Conservation (phyloP, 805 yeast species). For the Wickerhamiella nectarea region DNA sequence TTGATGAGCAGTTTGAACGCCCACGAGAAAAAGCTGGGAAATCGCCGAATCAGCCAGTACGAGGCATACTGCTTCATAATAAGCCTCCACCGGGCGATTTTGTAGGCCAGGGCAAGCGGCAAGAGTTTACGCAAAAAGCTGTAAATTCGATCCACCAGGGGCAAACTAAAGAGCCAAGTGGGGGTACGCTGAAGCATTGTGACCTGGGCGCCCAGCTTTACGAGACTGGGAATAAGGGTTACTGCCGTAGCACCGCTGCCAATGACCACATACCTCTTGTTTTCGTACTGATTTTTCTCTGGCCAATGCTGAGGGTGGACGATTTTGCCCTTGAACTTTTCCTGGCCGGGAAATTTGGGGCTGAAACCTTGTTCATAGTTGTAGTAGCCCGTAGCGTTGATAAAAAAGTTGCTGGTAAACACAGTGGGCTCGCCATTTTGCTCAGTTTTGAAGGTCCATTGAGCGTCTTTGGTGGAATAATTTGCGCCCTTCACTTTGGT, state of each 20-base stretch:
- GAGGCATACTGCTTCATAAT: conserved; percentile 5
- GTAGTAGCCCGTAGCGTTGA: conserved; percentile 4
- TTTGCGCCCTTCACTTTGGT: background rate
- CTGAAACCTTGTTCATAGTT: conserved; percentile 3
- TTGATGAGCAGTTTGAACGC: background rate
- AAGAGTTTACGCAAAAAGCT: background rate
- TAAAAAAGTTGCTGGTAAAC: conserved; percentile 4
- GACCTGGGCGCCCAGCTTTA: conserved; percentile 7
- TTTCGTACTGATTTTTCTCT: conserved; percentile 1
- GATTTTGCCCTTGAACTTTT: conserved; percentile 9
- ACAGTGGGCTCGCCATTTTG: background rate
- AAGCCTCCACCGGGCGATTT: conserved; percentile 2
- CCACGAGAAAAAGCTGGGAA: conserved; percentile 3
- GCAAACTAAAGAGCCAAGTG: conserved; percentile 5
- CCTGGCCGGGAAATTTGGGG: conserved; percentile 6
- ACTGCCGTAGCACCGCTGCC: conserved; percentile 9
- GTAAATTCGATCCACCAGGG: conserved; percentile 2
- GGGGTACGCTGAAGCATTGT: conserved; percentile 10
- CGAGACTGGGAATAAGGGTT: conserved; percentile 6
- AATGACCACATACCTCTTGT: conserved; percentile 7
- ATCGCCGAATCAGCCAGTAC: conserved; percentile 2
- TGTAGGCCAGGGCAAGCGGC: conserved; percentile 4
- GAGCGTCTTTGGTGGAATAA: background rate
- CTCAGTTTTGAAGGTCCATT: conserved; percentile 1
- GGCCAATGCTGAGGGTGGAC: conserved; percentile 10